phyloP scores from a whole-genome alignment of 2,329 filamentous ascomycete genomes.

The Curvularia lunata region DNA sequence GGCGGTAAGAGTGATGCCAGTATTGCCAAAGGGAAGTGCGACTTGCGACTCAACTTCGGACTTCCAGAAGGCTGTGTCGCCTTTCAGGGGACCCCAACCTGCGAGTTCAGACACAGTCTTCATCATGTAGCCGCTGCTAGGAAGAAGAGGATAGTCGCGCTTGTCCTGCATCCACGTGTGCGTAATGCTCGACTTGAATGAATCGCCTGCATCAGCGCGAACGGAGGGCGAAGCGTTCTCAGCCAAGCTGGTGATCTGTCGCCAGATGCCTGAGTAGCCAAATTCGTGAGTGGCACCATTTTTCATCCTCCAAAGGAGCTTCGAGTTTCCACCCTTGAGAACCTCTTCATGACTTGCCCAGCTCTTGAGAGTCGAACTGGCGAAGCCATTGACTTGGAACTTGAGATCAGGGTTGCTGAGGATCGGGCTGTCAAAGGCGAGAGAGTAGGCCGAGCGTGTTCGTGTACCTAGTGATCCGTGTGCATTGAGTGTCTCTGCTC shows the following conservation, averaged over 20 bases:
- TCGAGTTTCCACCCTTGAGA: conserved; percentile 76
- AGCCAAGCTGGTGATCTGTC: conserved; percentile 82
- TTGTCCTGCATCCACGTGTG: conserved; percentile 82
- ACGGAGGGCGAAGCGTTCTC: conserved; percentile 80
- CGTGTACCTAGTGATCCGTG: conserved; percentile 89
- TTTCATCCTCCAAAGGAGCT: conserved; percentile 73
- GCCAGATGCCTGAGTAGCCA: conserved; percentile 82
- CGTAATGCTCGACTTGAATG: conserved; percentile 83
- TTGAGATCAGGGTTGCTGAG: conserved; percentile 82
- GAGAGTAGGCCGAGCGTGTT: conserved; percentile 89
- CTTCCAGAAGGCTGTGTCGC: conserved; percentile 94
- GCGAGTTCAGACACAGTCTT: conserved; percentile 84
- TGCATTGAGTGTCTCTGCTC: conserved; percentile 85
- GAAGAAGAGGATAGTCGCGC: conserved; percentile 84
- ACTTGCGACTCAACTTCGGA: conserved; percentile 83
- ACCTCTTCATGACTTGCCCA: conserved; percentile 96
- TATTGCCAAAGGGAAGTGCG: conserved; percentile 75
- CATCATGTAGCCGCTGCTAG: conserved; percentile 79
- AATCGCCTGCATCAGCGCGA: conserved; percentile 85
- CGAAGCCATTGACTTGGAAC: conserved; percentile 78
- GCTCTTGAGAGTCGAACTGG: conserved; percentile 83
- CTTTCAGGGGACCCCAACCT: conserved; percentile 79
- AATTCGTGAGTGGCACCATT: conserved; percentile 75
- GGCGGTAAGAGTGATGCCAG: conserved; percentile 81
- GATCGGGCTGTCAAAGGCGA: conserved; percentile 81